Conservation (phyloP, 1,139 yeast species). For the Arxiozyma slooffiae region DNA sequence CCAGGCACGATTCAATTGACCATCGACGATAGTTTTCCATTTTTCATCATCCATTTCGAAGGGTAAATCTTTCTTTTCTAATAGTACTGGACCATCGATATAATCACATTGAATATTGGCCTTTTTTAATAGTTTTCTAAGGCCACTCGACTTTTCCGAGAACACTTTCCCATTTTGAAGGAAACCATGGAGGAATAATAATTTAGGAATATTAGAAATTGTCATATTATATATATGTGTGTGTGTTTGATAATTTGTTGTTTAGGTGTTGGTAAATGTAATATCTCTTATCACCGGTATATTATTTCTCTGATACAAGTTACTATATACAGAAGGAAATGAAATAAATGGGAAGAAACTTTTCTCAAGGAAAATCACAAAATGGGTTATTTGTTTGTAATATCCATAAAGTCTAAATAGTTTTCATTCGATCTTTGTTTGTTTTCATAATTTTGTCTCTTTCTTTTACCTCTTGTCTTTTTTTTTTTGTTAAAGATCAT, state of each 20-base stretch:
- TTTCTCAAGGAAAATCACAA: too few relatives aligned
- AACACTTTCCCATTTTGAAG: conserved; percentile 65
- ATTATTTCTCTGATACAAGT: neutral
- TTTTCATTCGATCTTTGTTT: neutral
- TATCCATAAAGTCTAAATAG: too few relatives aligned
- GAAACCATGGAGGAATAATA: conserved; percentile 49
- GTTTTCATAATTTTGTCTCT: too few relatives aligned
- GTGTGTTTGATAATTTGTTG: neutral
- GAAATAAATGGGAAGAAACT: too few relatives aligned
- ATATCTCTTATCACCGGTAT: too few relatives aligned
- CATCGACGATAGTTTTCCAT: conserved; percentile 38
- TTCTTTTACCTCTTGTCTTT: too few relatives aligned
- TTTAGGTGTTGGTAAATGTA: neutral
- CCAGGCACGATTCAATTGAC: conserved; percentile 49
- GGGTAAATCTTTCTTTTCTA: conserved; percentile 63
- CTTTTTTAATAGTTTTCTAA: conserved; percentile 61
- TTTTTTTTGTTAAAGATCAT: neutral
- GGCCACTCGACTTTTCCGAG: conserved; percentile 70
- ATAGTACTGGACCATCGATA: conserved; percentile 62
- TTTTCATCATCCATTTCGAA: conserved; percentile 41
- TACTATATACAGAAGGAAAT: too few relatives aligned
- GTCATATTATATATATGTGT: too few relatives aligned
- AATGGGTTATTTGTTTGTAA: neutral
- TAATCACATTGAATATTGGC: conserved; percentile 62
- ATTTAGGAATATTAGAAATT: conserved; percentile 20